phyloP scores from a whole-genome alignment of 305 asterid genomes.

The Petunia hybrid region DNA sequence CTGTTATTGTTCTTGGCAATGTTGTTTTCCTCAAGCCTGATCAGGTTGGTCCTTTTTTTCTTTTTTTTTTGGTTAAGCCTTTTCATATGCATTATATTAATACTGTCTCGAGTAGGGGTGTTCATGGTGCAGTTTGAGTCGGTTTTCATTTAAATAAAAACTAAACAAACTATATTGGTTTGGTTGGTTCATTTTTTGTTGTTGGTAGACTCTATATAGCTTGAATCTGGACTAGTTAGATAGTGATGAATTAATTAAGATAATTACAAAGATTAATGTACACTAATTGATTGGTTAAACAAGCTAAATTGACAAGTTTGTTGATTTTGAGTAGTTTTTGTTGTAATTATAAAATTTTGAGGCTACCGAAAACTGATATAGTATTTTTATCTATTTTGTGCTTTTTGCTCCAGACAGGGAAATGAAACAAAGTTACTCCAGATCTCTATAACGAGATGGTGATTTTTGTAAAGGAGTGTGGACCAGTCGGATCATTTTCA shows the following conservation, averaged over 20 bases:
- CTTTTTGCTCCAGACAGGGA: slow-evolving; percentile 53
- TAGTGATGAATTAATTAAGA: not conserved
- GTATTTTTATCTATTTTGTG: slow-evolving; percentile 43
- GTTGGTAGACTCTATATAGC: too few species aligned
- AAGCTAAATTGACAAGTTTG: too few species aligned
- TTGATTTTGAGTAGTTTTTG: not conserved
- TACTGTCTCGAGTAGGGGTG: too few species aligned
- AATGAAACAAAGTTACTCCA: slow-evolving; percentile 50
- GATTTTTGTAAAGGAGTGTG: slow-evolving; percentile 64
- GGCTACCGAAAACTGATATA: slow-evolving; percentile 64
- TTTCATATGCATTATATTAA: not conserved
- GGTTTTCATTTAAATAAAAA: too few species aligned
- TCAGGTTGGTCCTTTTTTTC: slow-evolving; percentile 52
- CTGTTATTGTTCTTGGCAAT: slow-evolving; percentile 68
- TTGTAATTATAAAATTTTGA: slow-evolving; percentile 24
- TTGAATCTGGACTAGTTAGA: too few species aligned
- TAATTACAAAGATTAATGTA: not conserved
- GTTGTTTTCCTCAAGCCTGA: slow-evolving; percentile 68
- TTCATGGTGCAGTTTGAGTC: too few species aligned
- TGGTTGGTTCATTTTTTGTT: too few species aligned
- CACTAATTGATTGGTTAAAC: not conserved
- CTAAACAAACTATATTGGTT: too few species aligned
- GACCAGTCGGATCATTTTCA: slow-evolving; percentile 50
- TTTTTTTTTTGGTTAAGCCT: not conserved
- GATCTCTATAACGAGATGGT: slow-evolving; percentile 54